phyloP scores from a whole-genome alignment of 192 early-diverging fungal species.

The Linnemannia elongata region DNA sequence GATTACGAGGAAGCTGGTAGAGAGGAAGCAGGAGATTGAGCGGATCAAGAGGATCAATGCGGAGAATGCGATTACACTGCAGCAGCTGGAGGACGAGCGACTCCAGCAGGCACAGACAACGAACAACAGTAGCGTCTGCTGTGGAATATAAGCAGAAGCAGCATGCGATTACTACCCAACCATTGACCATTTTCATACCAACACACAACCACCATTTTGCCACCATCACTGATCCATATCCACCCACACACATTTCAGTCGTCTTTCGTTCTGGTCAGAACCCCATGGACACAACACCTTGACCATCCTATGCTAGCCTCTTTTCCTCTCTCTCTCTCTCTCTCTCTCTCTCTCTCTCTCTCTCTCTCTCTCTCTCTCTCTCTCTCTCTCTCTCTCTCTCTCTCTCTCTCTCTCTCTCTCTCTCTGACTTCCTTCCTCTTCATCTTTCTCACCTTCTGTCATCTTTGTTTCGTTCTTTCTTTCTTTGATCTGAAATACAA shows the following conservation, averaged over 20 bases:
- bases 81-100: slow-evolving; percentile 53
- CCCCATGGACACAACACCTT: neutral
- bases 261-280: neutral
- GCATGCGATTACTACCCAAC: neutral
- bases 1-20: slow-evolving; percentile 63
- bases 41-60: slow-evolving; percentile 45
- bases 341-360: neutral
- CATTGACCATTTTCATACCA: slow-evolving; percentile 4
- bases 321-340: neutral
- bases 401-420: slow-evolving; percentile 2
- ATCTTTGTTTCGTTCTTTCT: neutral
- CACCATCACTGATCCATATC: neutral
- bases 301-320: neutral
- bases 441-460: neutral
- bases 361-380: neutral
- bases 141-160: slow-evolving; percentile 38
- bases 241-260: neutral
- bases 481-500: neutral
- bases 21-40: slow-evolving; percentile 56
- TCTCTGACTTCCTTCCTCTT: neutral
- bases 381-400: neutral
- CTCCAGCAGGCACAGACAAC: slow-evolving; percentile 45
- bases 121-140: slow-evolving; percentile 42
- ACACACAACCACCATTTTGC: neutral
- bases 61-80: slow-evolving; percentile 56